A percentile compares a stretch with the other conserved stretches of the same genome.
Conservation (phyloP, 176 grass and related monocot species). For the Saccharum spontaneum region DNA sequence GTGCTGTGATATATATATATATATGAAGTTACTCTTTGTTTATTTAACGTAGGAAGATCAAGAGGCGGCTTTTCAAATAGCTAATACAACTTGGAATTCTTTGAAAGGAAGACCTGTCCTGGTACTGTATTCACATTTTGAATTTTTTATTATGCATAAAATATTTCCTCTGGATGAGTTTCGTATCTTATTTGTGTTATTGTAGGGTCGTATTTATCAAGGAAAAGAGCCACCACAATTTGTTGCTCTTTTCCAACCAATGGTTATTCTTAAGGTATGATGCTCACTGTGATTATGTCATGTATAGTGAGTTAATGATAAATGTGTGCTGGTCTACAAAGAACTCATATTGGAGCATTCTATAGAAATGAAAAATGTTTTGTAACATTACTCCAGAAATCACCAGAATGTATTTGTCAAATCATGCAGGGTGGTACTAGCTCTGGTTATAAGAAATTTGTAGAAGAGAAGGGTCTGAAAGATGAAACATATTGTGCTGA, state of each 20-base stretch:
- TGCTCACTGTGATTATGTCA: conserved; percentile 19
- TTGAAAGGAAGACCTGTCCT: conserved; percentile 78
- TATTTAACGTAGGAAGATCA: conserved; percentile 72
- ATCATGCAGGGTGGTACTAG: conserved; percentile 77
- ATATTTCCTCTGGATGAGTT: conserved; percentile 24
- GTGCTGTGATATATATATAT: background rate
- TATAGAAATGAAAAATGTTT: conserved; percentile 7
- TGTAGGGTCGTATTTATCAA: conserved; percentile 85
- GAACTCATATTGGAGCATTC: conserved; percentile 5
- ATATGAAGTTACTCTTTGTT: conserved; percentile 39
- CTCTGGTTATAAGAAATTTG: conserved; percentile 68
- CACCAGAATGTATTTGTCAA: conserved; percentile 11
- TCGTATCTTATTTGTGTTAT: conserved; percentile 34
- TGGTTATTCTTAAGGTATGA: conserved; percentile 90
- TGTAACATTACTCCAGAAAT: conserved; percentile 1
- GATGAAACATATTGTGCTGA: conserved; percentile 88
- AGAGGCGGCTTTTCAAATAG: conserved; percentile 48
- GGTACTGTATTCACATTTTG: conserved; percentile 50
- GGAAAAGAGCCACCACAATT: conserved; percentile 90
- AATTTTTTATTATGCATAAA: background rate
- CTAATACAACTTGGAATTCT: conserved; percentile 70
- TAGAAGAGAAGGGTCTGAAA: conserved; percentile 55
- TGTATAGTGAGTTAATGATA: background rate
- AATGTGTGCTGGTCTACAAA: background rate
- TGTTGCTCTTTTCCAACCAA: conserved; percentile 84